Evolutionary conservation across 306 rosid genomes (phyloP), one percentile per base, ranked within the genome.

Genomic region (Pterocarpus macrocarpus): DNA sequence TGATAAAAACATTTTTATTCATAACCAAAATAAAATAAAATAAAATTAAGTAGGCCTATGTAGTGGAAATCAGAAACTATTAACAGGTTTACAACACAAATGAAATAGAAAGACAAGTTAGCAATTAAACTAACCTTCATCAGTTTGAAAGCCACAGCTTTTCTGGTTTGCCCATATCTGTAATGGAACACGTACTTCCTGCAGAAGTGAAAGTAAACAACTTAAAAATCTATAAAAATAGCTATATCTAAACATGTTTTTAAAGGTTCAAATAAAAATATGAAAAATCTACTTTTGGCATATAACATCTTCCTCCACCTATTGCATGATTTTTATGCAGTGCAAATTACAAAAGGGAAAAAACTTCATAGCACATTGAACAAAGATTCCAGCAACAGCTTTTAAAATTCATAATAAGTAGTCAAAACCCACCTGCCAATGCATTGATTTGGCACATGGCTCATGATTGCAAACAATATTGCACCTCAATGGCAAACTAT

Each of bases 111-210:
- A 71, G 67, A 66, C 58, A 80, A 69, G 47, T 83, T 86, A 76
- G 89, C 87, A 91, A 75, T 82, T 89, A 79, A 56, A 84, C 85
- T 82, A 81, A 87, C 97, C 91, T 74, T 90, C 97, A 79, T 89
- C 97, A 80, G 75, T 75, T 30, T 79, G 85, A 90, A 89, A 79
- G 75, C 93, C 94, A 70, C 80, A 90, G 82, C 87, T 88, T 89
- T 96, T 93, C 90, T 92, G 95, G 86, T 88, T 85, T 53, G 90
- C 94, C 98, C 99, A 94, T 82, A 93, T 87, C 83, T 93, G 99
- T 77, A 96, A 84, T 36, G 97, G 98, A 78, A 88, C 75, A 53
- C 98, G 98, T 76, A 87, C 91, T 90, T 96, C 99, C 99, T 96
- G 88, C 49, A 90, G 52, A 71, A 47, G 28, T 83, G 6, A 12